A percentile compares a stretch with the other conserved stretches of the same genome.
Conservation (phyloP, 768 basidiomycete species). For the Phaeotremella skinneri region DNA sequence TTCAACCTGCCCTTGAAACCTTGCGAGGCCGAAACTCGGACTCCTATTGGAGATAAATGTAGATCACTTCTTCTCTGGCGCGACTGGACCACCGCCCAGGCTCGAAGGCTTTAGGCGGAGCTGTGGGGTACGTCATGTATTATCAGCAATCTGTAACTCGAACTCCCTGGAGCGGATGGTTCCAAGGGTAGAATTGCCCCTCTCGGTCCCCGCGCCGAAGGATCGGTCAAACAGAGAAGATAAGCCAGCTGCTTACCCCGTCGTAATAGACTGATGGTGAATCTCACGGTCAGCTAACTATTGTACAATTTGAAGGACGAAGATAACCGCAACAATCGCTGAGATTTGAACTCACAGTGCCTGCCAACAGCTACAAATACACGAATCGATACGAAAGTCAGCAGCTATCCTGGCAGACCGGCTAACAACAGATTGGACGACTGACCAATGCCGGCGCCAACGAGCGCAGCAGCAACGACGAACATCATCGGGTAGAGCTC, state of each 20-base stretch:
- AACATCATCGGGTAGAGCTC: conserved; percentile 51
- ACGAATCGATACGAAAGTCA: background rate
- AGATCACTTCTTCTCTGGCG: background rate
- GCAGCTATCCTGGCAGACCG: background rate
- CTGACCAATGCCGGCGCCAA: conserved; percentile 46
- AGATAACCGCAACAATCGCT: background rate
- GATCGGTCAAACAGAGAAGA: no score
- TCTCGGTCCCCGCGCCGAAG: no score
- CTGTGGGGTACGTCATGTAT: background rate
- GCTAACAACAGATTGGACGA: background rate
- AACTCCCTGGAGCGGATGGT: background rate
- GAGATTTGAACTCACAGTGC: conserved; percentile 26
- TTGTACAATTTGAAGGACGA: background rate
- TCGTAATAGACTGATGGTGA: conserved; percentile 38
- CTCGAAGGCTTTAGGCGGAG: background rate
- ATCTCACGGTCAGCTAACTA: background rate
- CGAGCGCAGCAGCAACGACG: conserved; percentile 44
- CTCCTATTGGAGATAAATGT: background rate
- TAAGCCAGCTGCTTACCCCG: conserved; percentile 33
- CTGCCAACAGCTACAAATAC: conserved; percentile 25
- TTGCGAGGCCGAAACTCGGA: background rate
- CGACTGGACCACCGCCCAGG: background rate
- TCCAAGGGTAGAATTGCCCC: no score
- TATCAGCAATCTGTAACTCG: background rate
- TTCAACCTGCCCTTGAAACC: no score